Percentiles rank a stretch among this genome's conserved stretches.
Evolutionary conservation across 106 monocot genomes (phyloP).

Genomic region (Cymbidium sinense): DNA sequence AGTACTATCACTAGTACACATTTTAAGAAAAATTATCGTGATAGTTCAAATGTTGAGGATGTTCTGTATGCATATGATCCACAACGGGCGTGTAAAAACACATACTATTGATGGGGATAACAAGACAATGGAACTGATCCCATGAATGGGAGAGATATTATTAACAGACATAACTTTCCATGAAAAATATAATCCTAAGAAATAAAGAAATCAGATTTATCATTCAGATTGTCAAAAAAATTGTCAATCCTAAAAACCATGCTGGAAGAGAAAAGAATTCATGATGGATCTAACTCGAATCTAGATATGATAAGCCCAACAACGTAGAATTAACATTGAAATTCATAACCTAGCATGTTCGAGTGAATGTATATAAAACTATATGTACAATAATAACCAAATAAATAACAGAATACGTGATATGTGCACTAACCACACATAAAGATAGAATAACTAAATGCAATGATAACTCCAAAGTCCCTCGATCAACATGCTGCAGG

Average conservation of each 20-base stretch:
- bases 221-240: too few relatives aligned
- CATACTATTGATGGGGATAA: too few relatives aligned
- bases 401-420: neutral
- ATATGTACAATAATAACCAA: neutral
- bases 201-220: too few relatives aligned
- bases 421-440: conserved; percentile 58
- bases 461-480: conserved; percentile 69
- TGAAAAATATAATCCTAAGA: too few relatives aligned
- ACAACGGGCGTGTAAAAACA: too few relatives aligned
- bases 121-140: too few relatives aligned
- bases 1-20: too few relatives aligned
- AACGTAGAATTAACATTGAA: neutral
- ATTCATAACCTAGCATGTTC: neutral
- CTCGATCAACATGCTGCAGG: conserved; percentile 68
- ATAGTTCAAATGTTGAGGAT: too few relatives aligned
- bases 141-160: too few relatives aligned
- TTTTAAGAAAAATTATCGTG: too few relatives aligned
- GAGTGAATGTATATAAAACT: neutral
- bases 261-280: neutral
- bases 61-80: too few relatives aligned
- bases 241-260: neutral
- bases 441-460: conserved; percentile 92
- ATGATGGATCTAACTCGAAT: neutral
- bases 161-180: too few relatives aligned
- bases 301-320: neutral